phyloP scores from a whole-genome alignment of 108 stramenopile genomes.

The Epipyxis sp. region DNA sequence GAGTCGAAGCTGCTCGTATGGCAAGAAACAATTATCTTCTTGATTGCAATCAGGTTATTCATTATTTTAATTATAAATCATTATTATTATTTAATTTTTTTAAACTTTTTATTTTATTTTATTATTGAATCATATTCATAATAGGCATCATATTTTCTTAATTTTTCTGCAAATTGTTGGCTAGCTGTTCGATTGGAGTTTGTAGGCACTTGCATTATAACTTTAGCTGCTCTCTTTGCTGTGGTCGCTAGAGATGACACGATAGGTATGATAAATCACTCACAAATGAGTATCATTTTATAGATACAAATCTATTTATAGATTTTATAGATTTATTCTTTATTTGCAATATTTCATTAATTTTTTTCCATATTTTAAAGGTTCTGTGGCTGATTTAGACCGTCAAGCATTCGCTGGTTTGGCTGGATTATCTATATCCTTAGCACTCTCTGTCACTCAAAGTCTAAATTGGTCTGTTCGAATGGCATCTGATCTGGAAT shows the following conservation, averaged over 20 bases:
- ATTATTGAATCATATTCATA: no score
- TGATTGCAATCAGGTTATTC: neutral
- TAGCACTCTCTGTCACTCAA: slow-evolving; percentile 78
- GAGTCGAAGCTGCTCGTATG: slow-evolving; percentile 53
- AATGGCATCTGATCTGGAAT: slow-evolving; percentile 83
- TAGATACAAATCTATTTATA: no score
- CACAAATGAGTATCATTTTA: no score
- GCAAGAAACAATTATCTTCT: neutral
- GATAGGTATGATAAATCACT: no score
- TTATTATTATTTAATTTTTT: no score
- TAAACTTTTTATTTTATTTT: no score
- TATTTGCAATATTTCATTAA: neutral
- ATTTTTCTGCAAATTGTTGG: slow-evolving; percentile 45
- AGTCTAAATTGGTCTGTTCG: slow-evolving; percentile 85
- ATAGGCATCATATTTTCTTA: slow-evolving; percentile 15
- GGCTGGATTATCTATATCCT: slow-evolving; percentile 87
- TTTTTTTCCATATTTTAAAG: neutral
- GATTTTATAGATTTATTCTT: neutral
- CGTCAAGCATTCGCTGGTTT: slow-evolving; percentile 64
- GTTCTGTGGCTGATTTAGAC: neutral
- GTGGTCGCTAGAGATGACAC: slow-evolving; percentile 53
- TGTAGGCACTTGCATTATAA: slow-evolving; percentile 72
- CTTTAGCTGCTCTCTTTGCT: slow-evolving; percentile 63
- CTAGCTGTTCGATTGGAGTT: slow-evolving; percentile 84
- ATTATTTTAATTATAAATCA: no score